Percentiles rank a stretch among this genome's conserved stretches.
Conservation (phyloP, 2,329 filamentous ascomycete species). For the Cucurbitaria berberidis region DNA sequence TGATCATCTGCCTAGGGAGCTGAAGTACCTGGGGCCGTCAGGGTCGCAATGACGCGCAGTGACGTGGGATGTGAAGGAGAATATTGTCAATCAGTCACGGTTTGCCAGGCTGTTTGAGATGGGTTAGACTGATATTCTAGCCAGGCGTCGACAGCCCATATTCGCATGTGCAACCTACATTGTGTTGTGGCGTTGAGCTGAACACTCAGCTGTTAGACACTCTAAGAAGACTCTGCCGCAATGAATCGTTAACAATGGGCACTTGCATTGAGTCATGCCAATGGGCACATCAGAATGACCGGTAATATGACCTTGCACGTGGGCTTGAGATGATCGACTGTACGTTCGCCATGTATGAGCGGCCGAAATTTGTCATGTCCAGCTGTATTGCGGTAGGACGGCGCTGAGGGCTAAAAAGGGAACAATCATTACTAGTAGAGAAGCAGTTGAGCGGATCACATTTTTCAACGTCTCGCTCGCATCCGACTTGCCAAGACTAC, state of each 20-base stretch:
- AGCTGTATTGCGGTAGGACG: background rate
- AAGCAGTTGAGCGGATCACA: background rate
- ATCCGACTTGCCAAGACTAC: background rate
- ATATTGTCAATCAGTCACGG: background rate
- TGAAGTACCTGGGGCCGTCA: slow-evolving; percentile 5
- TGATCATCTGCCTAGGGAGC: slow-evolving; percentile 17
- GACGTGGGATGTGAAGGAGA: no score
- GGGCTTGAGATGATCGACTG: background rate
- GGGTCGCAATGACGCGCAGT: background rate
- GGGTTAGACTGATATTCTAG: background rate
- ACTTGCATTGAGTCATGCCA: background rate
- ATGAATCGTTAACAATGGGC: background rate
- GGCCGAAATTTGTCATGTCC: background rate
- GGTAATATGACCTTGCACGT: background rate
- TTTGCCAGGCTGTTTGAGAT: no score
- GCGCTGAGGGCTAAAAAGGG: background rate
- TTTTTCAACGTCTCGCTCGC: background rate
- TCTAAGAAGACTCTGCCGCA: background rate
- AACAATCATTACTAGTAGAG: background rate
- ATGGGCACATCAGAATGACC: background rate
- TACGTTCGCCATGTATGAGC: background rate
- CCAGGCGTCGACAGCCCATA: background rate
- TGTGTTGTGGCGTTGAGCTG: slow-evolving; percentile 8
- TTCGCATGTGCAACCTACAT: slow-evolving; percentile 2
- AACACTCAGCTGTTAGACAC: slow-evolving; percentile 1